These are phyloP conservation scores for Ciborinia camelliae DNA, from an alignment of 2,329 filamentous ascomycete species.

Conservation along the genomic window DNA sequence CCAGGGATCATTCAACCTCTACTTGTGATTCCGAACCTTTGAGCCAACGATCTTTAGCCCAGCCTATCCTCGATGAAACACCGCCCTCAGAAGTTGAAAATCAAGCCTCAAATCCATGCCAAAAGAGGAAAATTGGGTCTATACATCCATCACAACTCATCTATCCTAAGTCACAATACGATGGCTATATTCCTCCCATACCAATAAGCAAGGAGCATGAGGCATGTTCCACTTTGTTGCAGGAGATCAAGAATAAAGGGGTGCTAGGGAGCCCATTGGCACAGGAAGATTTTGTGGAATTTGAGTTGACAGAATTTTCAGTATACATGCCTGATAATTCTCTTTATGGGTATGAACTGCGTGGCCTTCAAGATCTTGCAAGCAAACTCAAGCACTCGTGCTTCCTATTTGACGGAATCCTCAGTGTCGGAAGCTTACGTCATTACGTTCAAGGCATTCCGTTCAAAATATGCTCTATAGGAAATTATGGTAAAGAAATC, in stretches of 20 bases:
- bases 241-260: constrained; percentile 5
- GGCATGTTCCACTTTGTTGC: constrained; percentile 23
- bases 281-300: constrained; percentile 39
- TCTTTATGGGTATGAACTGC: constrained; percentile 48
- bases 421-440: constrained; percentile 45
- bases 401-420: constrained; percentile 58
- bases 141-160: constrained; percentile 14
- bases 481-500: constrained; percentile 56
- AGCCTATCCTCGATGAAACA: not conserved
- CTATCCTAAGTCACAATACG: constrained; percentile 24
- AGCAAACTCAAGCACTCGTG: constrained; percentile 39
- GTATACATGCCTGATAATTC: constrained; percentile 47
- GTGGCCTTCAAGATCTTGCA: constrained; percentile 52
- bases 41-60: not conserved
- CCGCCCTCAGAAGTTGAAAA: not conserved
- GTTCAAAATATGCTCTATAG: constrained; percentile 60
- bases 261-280: not conserved
- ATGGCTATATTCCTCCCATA: constrained; percentile 21
- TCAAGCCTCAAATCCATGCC: not conserved
- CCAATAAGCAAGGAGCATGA: constrained; percentile 19
- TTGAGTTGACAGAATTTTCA: constrained; percentile 55
- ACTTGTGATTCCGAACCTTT: not conserved
- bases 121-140: not conserved
- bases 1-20: not conserved
- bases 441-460: constrained; percentile 53